phyloP scores from a whole-genome alignment of 192 early-diverging fungal species.

The Coemansia sp. region DNA sequence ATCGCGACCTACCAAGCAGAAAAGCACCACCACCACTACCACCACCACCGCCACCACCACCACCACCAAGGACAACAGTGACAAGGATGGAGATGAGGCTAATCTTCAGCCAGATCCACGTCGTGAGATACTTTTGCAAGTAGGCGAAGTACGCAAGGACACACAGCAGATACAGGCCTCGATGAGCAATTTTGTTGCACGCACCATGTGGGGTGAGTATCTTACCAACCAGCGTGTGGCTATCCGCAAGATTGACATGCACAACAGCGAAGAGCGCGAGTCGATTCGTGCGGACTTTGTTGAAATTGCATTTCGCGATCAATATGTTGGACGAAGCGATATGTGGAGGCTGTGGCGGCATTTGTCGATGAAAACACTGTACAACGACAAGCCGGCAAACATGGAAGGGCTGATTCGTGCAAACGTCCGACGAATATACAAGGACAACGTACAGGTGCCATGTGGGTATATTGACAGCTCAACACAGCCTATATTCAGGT shows the following conservation, averaged over 20 bases:
- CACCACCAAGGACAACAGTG: constrained; percentile 4
- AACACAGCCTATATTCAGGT: constrained; percentile 87
- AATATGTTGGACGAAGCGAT: constrained; percentile 88
- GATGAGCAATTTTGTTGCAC: constrained; percentile 26
- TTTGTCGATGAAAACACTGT: constrained; percentile 70
- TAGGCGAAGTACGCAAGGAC: constrained; percentile 48
- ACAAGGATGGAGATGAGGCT: constrained; percentile 13
- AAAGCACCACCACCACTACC: not conserved
- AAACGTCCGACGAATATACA: constrained; percentile 78
- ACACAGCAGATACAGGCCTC: constrained; percentile 43
- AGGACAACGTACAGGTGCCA: constrained; percentile 61
- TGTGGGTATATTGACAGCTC: constrained; percentile 78
- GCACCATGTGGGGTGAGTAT: constrained; percentile 48
- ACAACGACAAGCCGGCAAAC: constrained; percentile 72
- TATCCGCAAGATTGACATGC: constrained; percentile 63
- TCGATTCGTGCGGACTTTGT: constrained; percentile 74
- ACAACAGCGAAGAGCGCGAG: constrained; percentile 34
- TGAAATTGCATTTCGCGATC: constrained; percentile 85
- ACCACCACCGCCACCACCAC: not conserved
- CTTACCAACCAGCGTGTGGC: constrained; percentile 33
- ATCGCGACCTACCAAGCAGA: not conserved
- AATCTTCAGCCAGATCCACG: constrained; percentile 22
- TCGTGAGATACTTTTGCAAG: constrained; percentile 42
- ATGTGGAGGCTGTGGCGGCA: constrained; percentile 87
- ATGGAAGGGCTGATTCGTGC: constrained; percentile 73